A percentile compares a stretch with the other conserved stretches of the same genome.
phyloP scores from a whole-genome alignment of 2,329 filamentous ascomycete species.

The Dactylella cylindrospora region DNA sequence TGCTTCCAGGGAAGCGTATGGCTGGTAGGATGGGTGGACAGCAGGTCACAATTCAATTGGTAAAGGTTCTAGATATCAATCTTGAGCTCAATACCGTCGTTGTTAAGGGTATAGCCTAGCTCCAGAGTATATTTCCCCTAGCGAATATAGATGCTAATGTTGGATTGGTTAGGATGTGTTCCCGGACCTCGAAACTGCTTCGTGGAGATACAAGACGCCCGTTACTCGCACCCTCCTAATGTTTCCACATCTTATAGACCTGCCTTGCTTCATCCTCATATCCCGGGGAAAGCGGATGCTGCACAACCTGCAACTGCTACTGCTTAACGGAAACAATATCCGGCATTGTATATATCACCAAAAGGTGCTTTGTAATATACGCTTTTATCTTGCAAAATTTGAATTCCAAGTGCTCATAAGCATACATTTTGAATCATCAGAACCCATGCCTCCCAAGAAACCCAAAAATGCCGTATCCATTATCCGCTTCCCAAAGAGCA shows the following conservation, averaged over 20 bases:
- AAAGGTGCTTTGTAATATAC: neutral
- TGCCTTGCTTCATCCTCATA: neutral
- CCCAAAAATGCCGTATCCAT: too few species aligned
- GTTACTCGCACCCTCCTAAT: constrained; percentile 24
- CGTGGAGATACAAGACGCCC: constrained; percentile 81
- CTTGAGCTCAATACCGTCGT: constrained; percentile 82
- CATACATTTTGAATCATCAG: constrained; percentile 1
- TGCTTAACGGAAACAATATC: neutral
- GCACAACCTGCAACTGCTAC: neutral
- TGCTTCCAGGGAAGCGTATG: constrained; percentile 97
- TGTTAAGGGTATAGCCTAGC: constrained; percentile 66
- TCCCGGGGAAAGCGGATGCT: constrained; percentile 4
- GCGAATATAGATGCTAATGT: constrained; percentile 7
- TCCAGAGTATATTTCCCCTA: neutral
- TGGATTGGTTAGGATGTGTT: constrained; percentile 61
- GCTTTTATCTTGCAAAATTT: neutral
- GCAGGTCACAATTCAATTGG: constrained; percentile 84
- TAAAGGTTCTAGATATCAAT: constrained; percentile 86
- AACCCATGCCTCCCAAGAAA: too few species aligned
- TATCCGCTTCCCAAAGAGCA: too few species aligned
- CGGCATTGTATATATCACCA: neutral
- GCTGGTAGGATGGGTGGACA: constrained; percentile 91
- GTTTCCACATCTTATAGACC: constrained; percentile 29
- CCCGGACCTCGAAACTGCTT: constrained; percentile 84
- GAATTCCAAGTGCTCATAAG: neutral